A percentile compares a stretch with the other conserved stretches of the same genome.
phyloP scores from a whole-genome alignment of 495 filamentous ascomycete species.

The Xylaria venustula region DNA sequence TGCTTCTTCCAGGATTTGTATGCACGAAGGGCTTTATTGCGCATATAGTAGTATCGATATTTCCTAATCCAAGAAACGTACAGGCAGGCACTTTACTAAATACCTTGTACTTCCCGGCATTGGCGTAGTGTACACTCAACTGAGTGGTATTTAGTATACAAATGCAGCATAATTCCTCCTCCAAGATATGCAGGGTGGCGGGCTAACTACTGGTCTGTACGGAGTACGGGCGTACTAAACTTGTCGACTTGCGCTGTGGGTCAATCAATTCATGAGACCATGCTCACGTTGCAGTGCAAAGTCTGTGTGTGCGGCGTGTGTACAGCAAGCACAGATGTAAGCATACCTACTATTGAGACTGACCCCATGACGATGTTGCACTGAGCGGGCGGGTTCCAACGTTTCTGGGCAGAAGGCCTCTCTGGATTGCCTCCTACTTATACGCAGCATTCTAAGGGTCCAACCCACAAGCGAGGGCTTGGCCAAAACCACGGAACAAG shows the following conservation, averaged over 20 bases:
- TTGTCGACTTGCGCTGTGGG: slow-evolving; percentile 13
- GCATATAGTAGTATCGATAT: neutral
- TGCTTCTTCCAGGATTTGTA: neutral
- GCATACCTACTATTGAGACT: neutral
- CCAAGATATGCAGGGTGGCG: neutral
- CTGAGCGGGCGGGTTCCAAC: slow-evolving; percentile 5
- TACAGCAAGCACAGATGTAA: slow-evolving; percentile 2
- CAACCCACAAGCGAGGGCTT: slow-evolving; percentile 10
- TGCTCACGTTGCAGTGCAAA: slow-evolving; percentile 4
- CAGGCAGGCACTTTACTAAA: neutral
- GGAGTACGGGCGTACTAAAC: too few species aligned
- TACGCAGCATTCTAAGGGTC: neutral
- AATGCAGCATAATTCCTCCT: neutral
- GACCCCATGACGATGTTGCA: slow-evolving; percentile 12
- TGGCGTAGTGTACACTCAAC: neutral
- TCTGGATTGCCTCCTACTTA: neutral
- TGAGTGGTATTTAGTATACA: neutral
- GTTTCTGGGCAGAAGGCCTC: neutral
- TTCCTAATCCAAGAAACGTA: neutral
- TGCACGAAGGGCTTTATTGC: slow-evolving; percentile 8
- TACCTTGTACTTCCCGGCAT: neutral
- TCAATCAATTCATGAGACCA: slow-evolving; percentile 9
- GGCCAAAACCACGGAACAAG: slow-evolving; percentile 8
- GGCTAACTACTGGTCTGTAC: too few species aligned
- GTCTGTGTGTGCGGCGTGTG: slow-evolving; percentile 2